Conservation (phyloP, 176 grass and related monocot genomes). For the Hyparrhenia diplandra region DNA sequence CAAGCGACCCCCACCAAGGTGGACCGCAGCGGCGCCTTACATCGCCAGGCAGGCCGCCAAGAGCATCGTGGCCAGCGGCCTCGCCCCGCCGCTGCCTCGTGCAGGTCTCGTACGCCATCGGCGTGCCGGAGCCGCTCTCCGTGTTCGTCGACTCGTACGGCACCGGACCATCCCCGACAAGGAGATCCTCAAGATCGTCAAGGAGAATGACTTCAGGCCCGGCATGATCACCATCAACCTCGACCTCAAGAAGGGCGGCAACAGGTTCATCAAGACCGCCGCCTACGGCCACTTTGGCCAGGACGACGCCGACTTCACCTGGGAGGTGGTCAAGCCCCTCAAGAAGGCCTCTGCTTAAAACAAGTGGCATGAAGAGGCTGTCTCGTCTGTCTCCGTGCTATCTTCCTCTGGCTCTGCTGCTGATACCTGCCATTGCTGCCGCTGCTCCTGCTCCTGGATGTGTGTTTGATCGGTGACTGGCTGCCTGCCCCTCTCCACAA, state of each 20-base stretch:
- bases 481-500: too few species aligned
- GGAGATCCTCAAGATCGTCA: constrained; percentile 65
- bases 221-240: constrained; percentile 75
- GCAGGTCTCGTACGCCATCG: constrained; percentile 67
- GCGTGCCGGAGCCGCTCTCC: constrained; percentile 64
- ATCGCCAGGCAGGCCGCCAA: constrained; percentile 62
- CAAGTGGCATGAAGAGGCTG: not conserved
- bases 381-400: not conserved
- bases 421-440: not conserved
- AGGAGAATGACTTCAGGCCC: constrained; percentile 70
- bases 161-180: constrained; percentile 56
- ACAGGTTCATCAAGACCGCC: constrained; percentile 65
- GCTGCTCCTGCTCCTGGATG: constrained; percentile 25
- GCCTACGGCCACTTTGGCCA: constrained; percentile 64
- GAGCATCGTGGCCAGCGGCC: constrained; percentile 48
- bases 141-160: constrained; percentile 54
- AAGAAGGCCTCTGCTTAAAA: constrained; percentile 47
- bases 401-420: constrained; percentile 1
- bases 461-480: constrained; percentile 41
- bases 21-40: constrained; percentile 67
- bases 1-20: constrained; percentile 79
- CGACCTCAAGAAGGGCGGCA: constrained; percentile 55
- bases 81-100: constrained; percentile 52
- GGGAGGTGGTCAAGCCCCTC: constrained; percentile 64
- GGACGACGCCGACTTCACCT: constrained; percentile 62